A percentile compares a stretch with the other conserved stretches of the same genome.
These are phyloP conservation scores for Spergularia marina DNA, from an alignment of 148 eudicot genomes.

Conservation along the genomic window DNA sequence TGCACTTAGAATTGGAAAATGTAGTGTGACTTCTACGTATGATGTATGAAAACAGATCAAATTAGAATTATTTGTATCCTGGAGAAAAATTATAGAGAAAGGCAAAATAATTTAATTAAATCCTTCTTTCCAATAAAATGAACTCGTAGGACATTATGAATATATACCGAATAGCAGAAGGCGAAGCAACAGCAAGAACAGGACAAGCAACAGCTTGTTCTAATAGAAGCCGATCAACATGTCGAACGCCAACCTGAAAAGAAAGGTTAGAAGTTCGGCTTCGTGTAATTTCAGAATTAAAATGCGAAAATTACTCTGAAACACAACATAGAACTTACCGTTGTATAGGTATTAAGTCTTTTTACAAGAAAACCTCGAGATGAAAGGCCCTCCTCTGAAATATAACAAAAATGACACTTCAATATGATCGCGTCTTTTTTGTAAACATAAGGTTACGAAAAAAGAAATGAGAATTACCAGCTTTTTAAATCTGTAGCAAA, in stretches of 20 bases:
- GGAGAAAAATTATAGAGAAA: too few species aligned
- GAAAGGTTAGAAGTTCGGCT: constrained; percentile 8
- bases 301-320: neutral
- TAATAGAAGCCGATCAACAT: constrained; percentile 59
- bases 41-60: too few species aligned
- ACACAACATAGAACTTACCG: constrained; percentile 42
- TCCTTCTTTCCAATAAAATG: neutral
- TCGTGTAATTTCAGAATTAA: neutral
- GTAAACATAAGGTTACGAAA: neutral
- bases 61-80: too few species aligned
- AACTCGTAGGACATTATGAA: neutral
- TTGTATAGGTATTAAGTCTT: constrained; percentile 87
- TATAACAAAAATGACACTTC: constrained; percentile 5
- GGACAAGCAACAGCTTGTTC: constrained; percentile 72
- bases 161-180: constrained; percentile 83
- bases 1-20: too few species aligned
- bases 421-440: neutral
- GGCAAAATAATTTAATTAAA: too few species aligned
- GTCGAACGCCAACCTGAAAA: constrained; percentile 65
- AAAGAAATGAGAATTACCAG: neutral
- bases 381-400: constrained; percentile 81
- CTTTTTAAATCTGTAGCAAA: neutral
- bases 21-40: too few species aligned
- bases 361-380: constrained; percentile 86
- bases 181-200: constrained; percentile 91